Conservation (phyloP, 169 alveolate species). For the Plasmodium vinckei region DNA sequence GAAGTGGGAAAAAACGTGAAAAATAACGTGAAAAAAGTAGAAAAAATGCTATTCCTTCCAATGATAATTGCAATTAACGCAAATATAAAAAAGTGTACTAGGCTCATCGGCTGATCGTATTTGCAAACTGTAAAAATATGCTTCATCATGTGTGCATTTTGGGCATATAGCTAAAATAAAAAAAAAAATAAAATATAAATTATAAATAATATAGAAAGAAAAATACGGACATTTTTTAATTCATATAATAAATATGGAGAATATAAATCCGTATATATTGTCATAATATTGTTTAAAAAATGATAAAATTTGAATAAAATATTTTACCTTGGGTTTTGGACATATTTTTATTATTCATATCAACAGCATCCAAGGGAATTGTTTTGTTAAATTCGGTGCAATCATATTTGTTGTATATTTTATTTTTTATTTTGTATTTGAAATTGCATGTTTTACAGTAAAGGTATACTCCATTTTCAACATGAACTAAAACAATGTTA, state of each 20-base stretch:
- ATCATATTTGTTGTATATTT: slow-evolving; percentile 60
- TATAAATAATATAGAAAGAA: too few relatives aligned
- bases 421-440: slow-evolving; percentile 60
- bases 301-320: too few relatives aligned
- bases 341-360: slow-evolving; percentile 66
- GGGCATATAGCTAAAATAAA: slow-evolving; percentile 84
- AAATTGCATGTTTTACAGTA: slow-evolving; percentile 67
- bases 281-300: too few relatives aligned
- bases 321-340: slow-evolving; percentile 73
- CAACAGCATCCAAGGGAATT: slow-evolving; percentile 71
- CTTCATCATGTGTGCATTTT: slow-evolving; percentile 85
- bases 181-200: neutral
- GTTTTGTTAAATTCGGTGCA: slow-evolving; percentile 37
- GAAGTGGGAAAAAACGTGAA: neutral
- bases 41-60: slow-evolving; percentile 81
- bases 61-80: slow-evolving; percentile 83
- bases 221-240: too few relatives aligned
- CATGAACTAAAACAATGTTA: slow-evolving; percentile 64
- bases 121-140: slow-evolving; percentile 86
- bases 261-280: neutral
- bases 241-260: too few relatives aligned
- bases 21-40: neutral
- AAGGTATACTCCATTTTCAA: slow-evolving; percentile 63
- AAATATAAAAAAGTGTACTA: slow-evolving; percentile 83
- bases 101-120: slow-evolving; percentile 90